Base-by-base conservation (phyloP, 1,139 yeast species). In the Maudiozyma humilis region DNA sequence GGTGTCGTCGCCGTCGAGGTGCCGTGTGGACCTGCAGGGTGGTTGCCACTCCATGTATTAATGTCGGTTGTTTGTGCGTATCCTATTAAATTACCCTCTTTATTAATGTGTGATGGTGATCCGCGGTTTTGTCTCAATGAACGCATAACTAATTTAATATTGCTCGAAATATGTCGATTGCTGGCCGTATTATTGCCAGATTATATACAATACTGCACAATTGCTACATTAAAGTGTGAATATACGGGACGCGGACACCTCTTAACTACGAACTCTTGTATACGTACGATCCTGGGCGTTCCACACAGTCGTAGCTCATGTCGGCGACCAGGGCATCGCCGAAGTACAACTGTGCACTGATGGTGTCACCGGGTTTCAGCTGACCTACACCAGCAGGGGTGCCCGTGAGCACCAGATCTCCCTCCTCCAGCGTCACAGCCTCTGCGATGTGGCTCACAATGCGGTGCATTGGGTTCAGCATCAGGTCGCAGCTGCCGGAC, bases 301-400 rank as follows among this genome's bases (percentile, higher is more conserved):
- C 71, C 47, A 73, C 85, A 40, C 79, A 68, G 33, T 75, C 75
- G 50, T 87, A 68, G 4, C 66, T 56, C 54, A 75, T 73, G 36
- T 72, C 76, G 35, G 71, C 76, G 35, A 88, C 60, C 14, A 71
- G 69, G 46, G 75, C 58, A 10, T 79, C 91, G 35, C 73, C 75
- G 35, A 73, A 75, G 31, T 64, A 66, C 51, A 84, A 64, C 50
- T 75, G 72, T 10, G 94, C 95, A 44, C 72, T 71, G 33, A 91
- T 70, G 38, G 64, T 64, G 62, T 91, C 97, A 6, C 96, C 97
- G 1, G 94, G 82, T 8, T 63, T 66, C 40, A 89, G 68, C 32
- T 73, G 70, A 12, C 97, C 96, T 10, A 91, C 99, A n/a, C 99
- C 99, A 65, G 89, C 87, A 38, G 98, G 98, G 1, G 98, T 91